Evolutionary conservation across 371 early-diverging fungal species (phyloP), one percentile per base, ranked within the genome.

Genomic region (Mucor circinelloides): DNA sequence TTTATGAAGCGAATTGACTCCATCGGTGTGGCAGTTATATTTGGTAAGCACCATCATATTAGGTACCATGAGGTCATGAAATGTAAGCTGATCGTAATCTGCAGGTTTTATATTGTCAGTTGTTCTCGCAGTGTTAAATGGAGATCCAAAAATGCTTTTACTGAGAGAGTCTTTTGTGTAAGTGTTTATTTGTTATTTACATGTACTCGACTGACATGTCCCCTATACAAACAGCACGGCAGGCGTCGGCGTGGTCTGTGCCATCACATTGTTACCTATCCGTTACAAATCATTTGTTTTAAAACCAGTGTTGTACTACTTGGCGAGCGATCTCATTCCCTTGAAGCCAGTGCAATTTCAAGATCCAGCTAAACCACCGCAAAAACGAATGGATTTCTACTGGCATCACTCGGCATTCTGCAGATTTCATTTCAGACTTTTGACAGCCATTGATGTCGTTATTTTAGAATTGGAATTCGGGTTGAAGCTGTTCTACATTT

Each of bases 91-190:
- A 80, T 34, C 61, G 80, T 48, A 13, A 6, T 46, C 15, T 63
- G 13, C 67, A 78, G 82, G 79, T 31, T 84, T 84, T 62, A 63
- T 73, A 32, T 50, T 84, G 23, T 84, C 85, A 2, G 80, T 80
- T 50, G 68, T 82, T 30, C 62, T 84, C 10, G 82, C 85, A 6
- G 69, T 74, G 6, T 57, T 77, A 27, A 80, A 82, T 60, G 76
- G 78, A 25, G 79, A 84, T 62, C 82, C 85, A 7, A 80, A 78
- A 44, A 62, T 84, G 25, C 66, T 84, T n/a, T 58, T 84, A 25
- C 60, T 85, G 67, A 62, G 85, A 38, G 85, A 82, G 64, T 85
- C 85, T 1, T 71, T 83, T 72, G 75, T 81, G 78, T 72, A 74
- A 50, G 25, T 38, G 34, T 34, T 4, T 63, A 17, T 64, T 63